Percentiles rank a stretch among this genome's conserved stretches.
Conservation (phyloP, 2,329 filamentous ascomycete species). For the Allantophomopsis cytisporea region DNA sequence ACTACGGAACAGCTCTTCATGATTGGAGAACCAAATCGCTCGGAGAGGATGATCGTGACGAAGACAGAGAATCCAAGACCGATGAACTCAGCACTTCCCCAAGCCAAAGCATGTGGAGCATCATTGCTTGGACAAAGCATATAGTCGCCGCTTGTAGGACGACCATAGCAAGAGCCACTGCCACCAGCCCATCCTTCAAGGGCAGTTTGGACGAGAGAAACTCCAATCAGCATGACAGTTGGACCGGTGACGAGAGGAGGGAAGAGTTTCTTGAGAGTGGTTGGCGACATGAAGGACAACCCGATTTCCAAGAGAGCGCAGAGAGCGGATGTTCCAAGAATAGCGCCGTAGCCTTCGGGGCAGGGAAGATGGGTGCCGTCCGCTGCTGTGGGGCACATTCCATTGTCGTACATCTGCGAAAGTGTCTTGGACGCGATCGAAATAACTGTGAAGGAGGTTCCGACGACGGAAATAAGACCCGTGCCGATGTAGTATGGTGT, state of each 20-base stretch:
- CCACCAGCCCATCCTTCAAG: conserved; percentile 73
- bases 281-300: conserved; percentile 62
- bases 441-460: conserved; percentile 66
- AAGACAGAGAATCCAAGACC: conserved; percentile 74
- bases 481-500: conserved; percentile 67
- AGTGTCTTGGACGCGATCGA: conserved; percentile 61
- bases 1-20: conserved; percentile 75
- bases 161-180: conserved; percentile 39
- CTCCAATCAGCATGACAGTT: conserved; percentile 60
- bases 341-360: conserved; percentile 61
- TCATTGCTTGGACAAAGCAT: conserved; percentile 54
- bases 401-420: conserved; percentile 61
- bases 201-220: conserved; percentile 56
- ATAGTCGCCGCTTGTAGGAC: conserved; percentile 32
- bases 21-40: conserved; percentile 69
- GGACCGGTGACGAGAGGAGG: conserved; percentile 68
- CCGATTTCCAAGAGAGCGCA: conserved; percentile 58
- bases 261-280: conserved; percentile 56
- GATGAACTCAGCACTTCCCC: conserved; percentile 69
- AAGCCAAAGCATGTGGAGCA: conserved; percentile 59
- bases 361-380: conserved; percentile 59
- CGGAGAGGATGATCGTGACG: conserved; percentile 64
- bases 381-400: conserved; percentile 45
- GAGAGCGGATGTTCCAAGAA: conserved; percentile 56
- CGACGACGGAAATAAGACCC: conserved; percentile 67